phyloP scores from a whole-genome alignment of 352 stramenopile genomes.

The Globisporangium megalacanthum region DNA sequence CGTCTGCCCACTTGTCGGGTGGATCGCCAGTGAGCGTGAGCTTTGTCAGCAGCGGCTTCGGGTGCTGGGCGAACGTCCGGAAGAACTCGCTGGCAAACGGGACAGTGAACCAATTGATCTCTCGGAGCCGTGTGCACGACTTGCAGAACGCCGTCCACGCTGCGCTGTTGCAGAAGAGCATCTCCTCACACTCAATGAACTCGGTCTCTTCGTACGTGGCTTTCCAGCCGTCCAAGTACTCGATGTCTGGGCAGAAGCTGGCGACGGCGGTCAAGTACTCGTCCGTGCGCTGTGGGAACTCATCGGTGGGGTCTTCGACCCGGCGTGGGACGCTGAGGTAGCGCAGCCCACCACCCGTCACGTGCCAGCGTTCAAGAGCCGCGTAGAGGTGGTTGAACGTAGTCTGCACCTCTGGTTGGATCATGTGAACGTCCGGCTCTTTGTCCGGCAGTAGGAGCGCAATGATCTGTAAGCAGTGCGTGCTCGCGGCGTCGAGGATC shows the following conservation, averaged over 20 bases:
- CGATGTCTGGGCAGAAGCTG: slow-evolving; percentile 9
- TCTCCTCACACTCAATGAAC: slow-evolving; percentile 14
- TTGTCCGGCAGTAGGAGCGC: slow-evolving; percentile 6
- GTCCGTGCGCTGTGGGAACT: slow-evolving; percentile 5
- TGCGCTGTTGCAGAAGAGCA: slow-evolving; percentile 10
- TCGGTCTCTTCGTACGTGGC: slow-evolving; percentile 9
- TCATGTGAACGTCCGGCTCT: background rate
- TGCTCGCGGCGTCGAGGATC: slow-evolving; percentile 3
- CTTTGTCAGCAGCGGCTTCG: slow-evolving; percentile 8
- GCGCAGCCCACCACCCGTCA: slow-evolving; percentile 4
- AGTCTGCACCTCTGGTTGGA: background rate
- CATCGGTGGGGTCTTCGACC: slow-evolving; percentile 5
- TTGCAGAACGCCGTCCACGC: slow-evolving; percentile 10
- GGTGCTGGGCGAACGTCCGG: slow-evolving; percentile 1
- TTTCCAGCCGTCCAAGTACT: slow-evolving; percentile 15
- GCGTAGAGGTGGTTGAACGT: slow-evolving; percentile 8
- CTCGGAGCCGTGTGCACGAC: slow-evolving; percentile 7
- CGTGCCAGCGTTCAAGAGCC: slow-evolving; percentile 11
- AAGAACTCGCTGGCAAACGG: slow-evolving; percentile 14
- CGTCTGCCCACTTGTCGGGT: slow-evolving; percentile 11
- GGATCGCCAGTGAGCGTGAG: slow-evolving; percentile 13
- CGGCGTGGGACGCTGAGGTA: slow-evolving; percentile 10
- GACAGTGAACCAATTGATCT: slow-evolving; percentile 15
- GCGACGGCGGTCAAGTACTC: slow-evolving; percentile 6
- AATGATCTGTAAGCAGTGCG: slow-evolving; percentile 4